Percentiles rank a stretch among this genome's conserved stretches.
phyloP scores from a whole-genome alignment of 768 basidiomycete species.

The Lactifluus volemus region DNA sequence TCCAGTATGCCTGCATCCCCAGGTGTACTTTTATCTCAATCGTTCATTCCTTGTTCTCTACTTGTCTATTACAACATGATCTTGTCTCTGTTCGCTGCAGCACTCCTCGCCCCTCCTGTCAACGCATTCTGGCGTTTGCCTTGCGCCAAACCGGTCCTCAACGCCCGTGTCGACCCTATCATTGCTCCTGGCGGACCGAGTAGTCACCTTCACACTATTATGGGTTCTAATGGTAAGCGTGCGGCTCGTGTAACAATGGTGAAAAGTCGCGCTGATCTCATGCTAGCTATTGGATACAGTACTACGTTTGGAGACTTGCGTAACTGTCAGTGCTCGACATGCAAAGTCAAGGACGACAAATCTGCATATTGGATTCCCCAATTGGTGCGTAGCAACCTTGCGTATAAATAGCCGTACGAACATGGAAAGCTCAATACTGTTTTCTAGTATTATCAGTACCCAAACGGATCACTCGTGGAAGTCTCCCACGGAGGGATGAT shows the following conservation, averaged over 20 bases:
- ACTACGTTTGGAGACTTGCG: constrained; percentile 10
- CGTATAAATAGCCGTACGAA: neutral
- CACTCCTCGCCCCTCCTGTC: constrained; percentile 3
- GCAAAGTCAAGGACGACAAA: constrained; percentile 16
- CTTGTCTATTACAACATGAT: neutral
- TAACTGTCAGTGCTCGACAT: constrained; percentile 12
- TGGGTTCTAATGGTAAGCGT: constrained; percentile 13
- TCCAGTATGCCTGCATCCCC: neutral
- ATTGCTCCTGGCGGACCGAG: neutral
- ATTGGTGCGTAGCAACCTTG: neutral
- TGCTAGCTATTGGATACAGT: constrained; percentile 5
- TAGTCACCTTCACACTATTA: constrained; percentile 14
- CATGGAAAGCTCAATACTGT: constrained; percentile 1
- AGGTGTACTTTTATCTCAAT: neutral
- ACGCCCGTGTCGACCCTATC: constrained; percentile 16
- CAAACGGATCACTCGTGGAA: constrained; percentile 2
- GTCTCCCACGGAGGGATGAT: constrained; percentile 16
- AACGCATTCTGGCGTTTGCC: constrained; percentile 15
- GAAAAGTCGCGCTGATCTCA: neutral
- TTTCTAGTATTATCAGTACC: constrained; percentile 12
- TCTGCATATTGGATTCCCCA: constrained; percentile 17
- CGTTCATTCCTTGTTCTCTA: neutral
- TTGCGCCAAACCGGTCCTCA: constrained; percentile 5
- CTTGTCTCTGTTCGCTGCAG: neutral
- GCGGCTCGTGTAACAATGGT: too few relatives aligned